Base-by-base conservation (phyloP, 352 stramenopile genomes). In the Phytophthora idaei region DNA sequence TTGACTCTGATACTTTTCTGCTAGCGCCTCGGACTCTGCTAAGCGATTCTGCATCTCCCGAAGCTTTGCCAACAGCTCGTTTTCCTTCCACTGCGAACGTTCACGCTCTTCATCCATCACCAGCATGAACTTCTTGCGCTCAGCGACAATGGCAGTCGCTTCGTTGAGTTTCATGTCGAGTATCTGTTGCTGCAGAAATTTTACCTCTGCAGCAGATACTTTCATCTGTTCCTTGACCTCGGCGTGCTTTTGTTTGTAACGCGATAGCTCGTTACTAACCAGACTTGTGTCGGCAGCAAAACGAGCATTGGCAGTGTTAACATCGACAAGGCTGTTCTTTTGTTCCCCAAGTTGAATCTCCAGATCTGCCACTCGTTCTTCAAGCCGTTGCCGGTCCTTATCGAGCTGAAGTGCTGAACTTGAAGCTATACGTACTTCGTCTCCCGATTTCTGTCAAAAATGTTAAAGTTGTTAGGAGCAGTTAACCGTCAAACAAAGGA, bases 1-100 rank as follows among this genome's bases (percentile, higher is more conserved):
- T 61, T 94, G 85, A 3, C 62, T 85, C 34, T 87, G 80, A 39
- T 80, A 92, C 29, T 88, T 90, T 28, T 90, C 76, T 1, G 68
- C 72, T 1, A 46, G 39, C 0, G 83, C 81, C 45, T 95, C 83
- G 21, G 69, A 76, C 53, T 90, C 82, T 0, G 63, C 79, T 4
- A 90, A 48, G 6, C 73, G 80, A 27, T 59, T 81, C 32, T 87
- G 75, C 3, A 88, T 36, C 1, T 92, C 83, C 4, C 76, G 71
- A 0, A 88, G 31, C 41, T 87, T 81, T 1, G 32, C 51, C 3
- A 87, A 25, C 10, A 92, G 29, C 42, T 91, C 78, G n/a, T 84
- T 80, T 54, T 93, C 83, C 34, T 86, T 78, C 71, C 73, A 87
- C 4, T 80, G 76, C 3, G 64, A 88, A 9, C 77, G 60, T 25